phyloP scores from a whole-genome alignment of 305 asterid species.

The Andrographis paniculata region DNA sequence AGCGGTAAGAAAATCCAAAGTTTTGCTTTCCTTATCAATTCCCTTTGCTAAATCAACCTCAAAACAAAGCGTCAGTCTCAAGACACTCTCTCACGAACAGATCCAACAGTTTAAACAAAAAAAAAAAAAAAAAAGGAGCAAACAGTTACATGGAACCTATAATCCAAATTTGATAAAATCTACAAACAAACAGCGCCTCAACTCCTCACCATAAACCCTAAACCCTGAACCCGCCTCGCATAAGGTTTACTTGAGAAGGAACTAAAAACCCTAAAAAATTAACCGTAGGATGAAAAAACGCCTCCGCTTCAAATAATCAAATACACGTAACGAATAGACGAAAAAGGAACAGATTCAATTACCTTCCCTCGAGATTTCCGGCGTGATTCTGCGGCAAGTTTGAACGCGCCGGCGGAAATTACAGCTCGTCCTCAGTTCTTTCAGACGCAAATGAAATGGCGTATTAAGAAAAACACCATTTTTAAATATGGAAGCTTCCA shows the following conservation, averaged over 20 bases:
- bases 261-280: constrained; percentile 1
- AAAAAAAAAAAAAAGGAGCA: constrained; percentile 1
- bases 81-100: constrained; percentile 1
- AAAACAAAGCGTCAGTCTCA: constrained; percentile 6
- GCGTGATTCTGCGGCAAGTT: neutral
- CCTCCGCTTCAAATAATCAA: neutral
- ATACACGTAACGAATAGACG: neutral
- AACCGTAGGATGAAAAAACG: neutral
- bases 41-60: constrained; percentile 13
- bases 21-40: constrained; percentile 2
- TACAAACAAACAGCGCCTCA: constrained; percentile 4
- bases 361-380: neutral
- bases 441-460: too few relatives aligned
- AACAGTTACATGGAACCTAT: too few relatives aligned
- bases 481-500: too few relatives aligned
- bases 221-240: neutral
- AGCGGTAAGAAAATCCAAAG: constrained; percentile 4
- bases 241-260: neutral
- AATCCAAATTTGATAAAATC: constrained; percentile 4
- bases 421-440: too few relatives aligned
- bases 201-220: neutral
- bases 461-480: too few relatives aligned
- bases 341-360: neutral
- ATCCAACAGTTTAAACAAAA: constrained; percentile 18
- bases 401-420: neutral